phyloP scores from a whole-genome alignment of 768 basidiomycete genomes.

The Cyclocybe cylindracea region DNA sequence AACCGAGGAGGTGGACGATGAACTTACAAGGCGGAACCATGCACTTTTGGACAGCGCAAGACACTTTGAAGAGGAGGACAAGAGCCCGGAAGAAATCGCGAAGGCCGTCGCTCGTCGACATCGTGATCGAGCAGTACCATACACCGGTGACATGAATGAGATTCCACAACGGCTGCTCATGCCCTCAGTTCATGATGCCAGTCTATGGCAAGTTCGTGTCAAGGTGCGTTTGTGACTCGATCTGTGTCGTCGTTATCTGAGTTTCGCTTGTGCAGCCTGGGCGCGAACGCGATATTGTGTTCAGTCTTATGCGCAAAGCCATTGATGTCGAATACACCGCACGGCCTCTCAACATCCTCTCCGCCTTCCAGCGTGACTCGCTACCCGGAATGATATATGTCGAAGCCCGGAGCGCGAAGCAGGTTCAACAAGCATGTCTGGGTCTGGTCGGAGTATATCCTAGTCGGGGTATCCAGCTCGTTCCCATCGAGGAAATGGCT shows the following conservation, averaged over 20 bases:
- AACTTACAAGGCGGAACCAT: slow-evolving; percentile 58
- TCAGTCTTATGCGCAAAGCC: slow-evolving; percentile 93
- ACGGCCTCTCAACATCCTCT: slow-evolving; percentile 81
- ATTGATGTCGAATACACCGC: slow-evolving; percentile 80
- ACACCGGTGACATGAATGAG: slow-evolving; percentile 90
- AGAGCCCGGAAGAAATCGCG: slow-evolving; percentile 85
- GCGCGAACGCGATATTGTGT: slow-evolving; percentile 89
- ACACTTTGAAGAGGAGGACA: slow-evolving; percentile 66
- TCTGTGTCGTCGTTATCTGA: background rate
- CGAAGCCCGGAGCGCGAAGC: slow-evolving; percentile 86
- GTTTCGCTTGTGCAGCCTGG: slow-evolving; percentile 58
- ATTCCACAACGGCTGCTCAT: slow-evolving; percentile 92
- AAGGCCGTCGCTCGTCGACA: slow-evolving; percentile 80
- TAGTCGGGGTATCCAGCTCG: slow-evolving; percentile 77
- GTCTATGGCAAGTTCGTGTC: slow-evolving; percentile 92
- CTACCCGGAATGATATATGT: slow-evolving; percentile 96
- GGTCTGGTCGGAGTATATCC: slow-evolving; percentile 94
- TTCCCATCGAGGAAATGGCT: slow-evolving; percentile 98
- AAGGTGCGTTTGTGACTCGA: slow-evolving; percentile 54
- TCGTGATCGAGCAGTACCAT: slow-evolving; percentile 64
- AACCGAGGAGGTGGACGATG: slow-evolving; percentile 65
- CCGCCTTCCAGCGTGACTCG: slow-evolving; percentile 96
- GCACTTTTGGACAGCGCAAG: slow-evolving; percentile 67
- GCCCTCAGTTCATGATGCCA: slow-evolving; percentile 96
- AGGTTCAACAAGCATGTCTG: slow-evolving; percentile 81